Conservation (phyloP, 2,329 filamentous ascomycete genomes). For the Venturiaceae sp. region DNA sequence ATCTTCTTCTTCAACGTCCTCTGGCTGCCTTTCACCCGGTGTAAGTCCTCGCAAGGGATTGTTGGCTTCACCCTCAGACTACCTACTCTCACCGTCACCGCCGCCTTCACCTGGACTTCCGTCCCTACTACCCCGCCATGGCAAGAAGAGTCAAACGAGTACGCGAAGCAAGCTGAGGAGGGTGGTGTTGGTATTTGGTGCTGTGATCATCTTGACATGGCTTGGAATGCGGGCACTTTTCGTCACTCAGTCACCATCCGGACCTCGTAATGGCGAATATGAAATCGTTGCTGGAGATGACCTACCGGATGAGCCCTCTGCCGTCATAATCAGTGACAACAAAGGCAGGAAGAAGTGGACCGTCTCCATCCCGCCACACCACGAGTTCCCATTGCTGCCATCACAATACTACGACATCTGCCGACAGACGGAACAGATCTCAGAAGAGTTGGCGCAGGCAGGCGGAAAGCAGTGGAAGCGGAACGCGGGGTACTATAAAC, state of each 20-base stretch:
- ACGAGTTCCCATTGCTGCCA: conserved; percentile 56
- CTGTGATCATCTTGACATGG: conserved; percentile 44
- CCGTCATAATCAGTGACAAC: conserved; percentile 58
- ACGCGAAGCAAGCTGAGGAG: conserved; percentile 50
- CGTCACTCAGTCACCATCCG: conserved; percentile 13
- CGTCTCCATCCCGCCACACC: conserved; percentile 61
- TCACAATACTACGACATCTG: conserved; percentile 63
- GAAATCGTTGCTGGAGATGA: conserved; percentile 58
- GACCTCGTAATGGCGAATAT: conserved; percentile 38
- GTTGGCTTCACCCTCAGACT: not conserved
- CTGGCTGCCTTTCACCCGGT: conserved; percentile 2
- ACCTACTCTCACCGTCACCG: conserved; percentile 32
- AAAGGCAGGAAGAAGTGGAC: conserved; percentile 58
- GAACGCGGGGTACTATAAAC: conserved; percentile 49
- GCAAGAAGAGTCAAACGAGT: conserved; percentile 49
- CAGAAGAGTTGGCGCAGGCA: conserved; percentile 34
- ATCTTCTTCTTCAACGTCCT: conserved; percentile 4
- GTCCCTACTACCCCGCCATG: conserved; percentile 54
- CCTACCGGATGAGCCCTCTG: conserved; percentile 63
- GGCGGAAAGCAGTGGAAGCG: conserved; percentile 22
- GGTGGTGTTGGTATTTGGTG: conserved; percentile 43
- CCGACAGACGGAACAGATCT: conserved; percentile 55
- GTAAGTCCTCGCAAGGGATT: conserved; percentile 4
- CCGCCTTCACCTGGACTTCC: conserved; percentile 63
- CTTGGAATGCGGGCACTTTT: conserved; percentile 28